phyloP scores from a whole-genome alignment of 768 basidiomycete species.

The Xanthoconium stramineum region DNA sequence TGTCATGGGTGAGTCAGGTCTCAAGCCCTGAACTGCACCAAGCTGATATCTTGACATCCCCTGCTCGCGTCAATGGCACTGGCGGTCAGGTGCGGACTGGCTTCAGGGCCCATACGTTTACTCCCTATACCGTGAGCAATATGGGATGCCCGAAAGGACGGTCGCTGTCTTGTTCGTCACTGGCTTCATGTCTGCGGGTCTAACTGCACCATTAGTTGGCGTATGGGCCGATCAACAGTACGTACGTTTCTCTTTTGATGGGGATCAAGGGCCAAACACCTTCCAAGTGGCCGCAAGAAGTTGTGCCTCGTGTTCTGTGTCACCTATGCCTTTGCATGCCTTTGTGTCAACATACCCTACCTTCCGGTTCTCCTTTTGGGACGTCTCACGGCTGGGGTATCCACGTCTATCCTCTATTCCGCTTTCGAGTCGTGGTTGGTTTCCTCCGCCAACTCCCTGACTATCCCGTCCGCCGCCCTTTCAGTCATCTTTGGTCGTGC shows the following conservation, averaged over 20 bases:
- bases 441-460: conserved; percentile 51
- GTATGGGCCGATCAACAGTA: conserved; percentile 75
- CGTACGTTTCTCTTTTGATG: neutral
- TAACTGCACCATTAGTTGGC: conserved; percentile 68
- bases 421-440: conserved; percentile 79
- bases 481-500: conserved; percentile 72
- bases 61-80: neutral
- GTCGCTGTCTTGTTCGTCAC: conserved; percentile 77
- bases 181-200: conserved; percentile 67
- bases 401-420: conserved; percentile 73
- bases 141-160: conserved; percentile 55
- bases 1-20: conserved; percentile 59
- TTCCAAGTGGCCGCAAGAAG: conserved; percentile 57
- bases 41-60: neutral
- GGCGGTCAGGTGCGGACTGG: conserved; percentile 64
- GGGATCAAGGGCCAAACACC: neutral
- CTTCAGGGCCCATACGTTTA: conserved; percentile 79
- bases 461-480: conserved; percentile 54
- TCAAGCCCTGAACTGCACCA: neutral
- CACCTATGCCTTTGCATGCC: conserved; percentile 58
- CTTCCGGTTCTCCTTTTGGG: conserved; percentile 62
- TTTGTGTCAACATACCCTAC: conserved; percentile 53
- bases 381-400: conserved; percentile 64
- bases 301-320: conserved; percentile 72
- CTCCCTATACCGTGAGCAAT: conserved; percentile 69